phyloP scores from a whole-genome alignment of 2,329 filamentous ascomycete genomes.

The Talaromyces piceae region DNA sequence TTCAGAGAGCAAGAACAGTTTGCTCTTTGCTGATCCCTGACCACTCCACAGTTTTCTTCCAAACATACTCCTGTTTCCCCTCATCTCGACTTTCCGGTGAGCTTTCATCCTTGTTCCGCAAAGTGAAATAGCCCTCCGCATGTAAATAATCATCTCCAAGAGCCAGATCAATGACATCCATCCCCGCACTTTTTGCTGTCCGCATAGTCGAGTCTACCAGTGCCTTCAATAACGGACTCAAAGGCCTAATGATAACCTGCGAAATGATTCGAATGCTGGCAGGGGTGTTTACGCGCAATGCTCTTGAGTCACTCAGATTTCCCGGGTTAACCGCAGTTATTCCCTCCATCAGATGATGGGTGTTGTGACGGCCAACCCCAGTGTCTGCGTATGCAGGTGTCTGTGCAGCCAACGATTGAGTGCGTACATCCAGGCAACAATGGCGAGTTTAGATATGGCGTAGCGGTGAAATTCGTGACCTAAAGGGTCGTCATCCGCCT shows the following conservation, averaged over 20 bases:
- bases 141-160: conserved; percentile 19
- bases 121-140: conserved; percentile 29
- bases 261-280: conserved; percentile 18
- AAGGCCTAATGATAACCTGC: conserved; percentile 18
- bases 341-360: conserved; percentile 7
- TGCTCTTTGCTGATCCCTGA: conserved; percentile 14
- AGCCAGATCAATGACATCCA: conserved; percentile 23
- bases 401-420: conserved; percentile 26
- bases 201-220: conserved; percentile 25
- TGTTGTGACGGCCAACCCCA: too few relatives aligned
- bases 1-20: conserved; percentile 13
- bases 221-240: conserved; percentile 21
- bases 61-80: conserved; percentile 24
- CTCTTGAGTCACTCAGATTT: conserved; percentile 31
- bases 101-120: conserved; percentile 23
- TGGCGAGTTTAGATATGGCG: conserved; percentile 36
- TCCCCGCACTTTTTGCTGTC: conserved; percentile 23
- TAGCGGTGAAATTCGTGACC: conserved; percentile 40
- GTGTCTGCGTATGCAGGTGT: too few relatives aligned
- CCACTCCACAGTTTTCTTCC: conserved; percentile 31
- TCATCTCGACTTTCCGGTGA: conserved; percentile 25
- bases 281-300: conserved; percentile 29
- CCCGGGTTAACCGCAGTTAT: conserved; percentile 31
- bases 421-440: conserved; percentile 36
- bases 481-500: conserved; percentile 24